Percentiles rank a stretch among this genome's conserved stretches.
Evolutionary conservation across 1,284 basidiomycete genomes (phyloP).

Genomic region (Moesziomyces antarcticus): DNA sequence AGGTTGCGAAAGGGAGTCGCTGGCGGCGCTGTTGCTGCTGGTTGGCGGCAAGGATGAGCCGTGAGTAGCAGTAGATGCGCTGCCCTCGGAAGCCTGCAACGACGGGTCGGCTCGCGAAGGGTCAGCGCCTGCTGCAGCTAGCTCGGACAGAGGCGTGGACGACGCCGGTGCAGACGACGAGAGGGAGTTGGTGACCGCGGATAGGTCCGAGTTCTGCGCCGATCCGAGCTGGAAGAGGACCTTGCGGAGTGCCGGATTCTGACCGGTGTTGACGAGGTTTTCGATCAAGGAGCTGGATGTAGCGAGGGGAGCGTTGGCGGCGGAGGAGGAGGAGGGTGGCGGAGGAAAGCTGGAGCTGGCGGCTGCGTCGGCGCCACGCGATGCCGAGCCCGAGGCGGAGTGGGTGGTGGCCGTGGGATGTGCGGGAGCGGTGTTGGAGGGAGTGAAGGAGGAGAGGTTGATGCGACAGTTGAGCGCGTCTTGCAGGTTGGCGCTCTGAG

Average conservation of each 20-base stretch:
- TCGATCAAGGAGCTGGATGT: constrained; percentile 14
- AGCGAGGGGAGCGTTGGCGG: background rate
- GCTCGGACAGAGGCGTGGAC: background rate
- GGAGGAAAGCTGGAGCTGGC: constrained; percentile 28
- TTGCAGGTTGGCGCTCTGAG: constrained; percentile 52
- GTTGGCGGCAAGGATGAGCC: background rate
- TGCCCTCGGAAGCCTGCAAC: background rate
- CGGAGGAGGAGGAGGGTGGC: constrained; percentile 5
- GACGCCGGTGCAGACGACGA: constrained; percentile 11
- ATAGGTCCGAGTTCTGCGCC: constrained; percentile 26
- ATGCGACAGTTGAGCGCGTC: constrained; percentile 53
- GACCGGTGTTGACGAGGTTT: constrained; percentile 38
- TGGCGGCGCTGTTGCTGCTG: background rate
- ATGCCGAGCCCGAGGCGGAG: background rate
- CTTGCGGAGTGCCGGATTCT: constrained; percentile 42
- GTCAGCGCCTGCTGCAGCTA: background rate
- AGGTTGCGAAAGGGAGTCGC: background rate
- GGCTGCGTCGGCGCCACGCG: constrained; percentile 7
- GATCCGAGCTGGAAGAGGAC: constrained; percentile 50
- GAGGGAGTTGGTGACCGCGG: constrained; percentile 23
- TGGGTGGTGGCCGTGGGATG: background rate
- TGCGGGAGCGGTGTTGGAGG: constrained; percentile 4
- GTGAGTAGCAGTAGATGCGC: background rate
- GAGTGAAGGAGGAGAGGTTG: constrained; percentile 36
- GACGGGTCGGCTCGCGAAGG: background rate